These are phyloP conservation scores for Camillea tinctor DNA, from an alignment of 2,329 filamentous ascomycete species.

Conservation along the genomic window DNA sequence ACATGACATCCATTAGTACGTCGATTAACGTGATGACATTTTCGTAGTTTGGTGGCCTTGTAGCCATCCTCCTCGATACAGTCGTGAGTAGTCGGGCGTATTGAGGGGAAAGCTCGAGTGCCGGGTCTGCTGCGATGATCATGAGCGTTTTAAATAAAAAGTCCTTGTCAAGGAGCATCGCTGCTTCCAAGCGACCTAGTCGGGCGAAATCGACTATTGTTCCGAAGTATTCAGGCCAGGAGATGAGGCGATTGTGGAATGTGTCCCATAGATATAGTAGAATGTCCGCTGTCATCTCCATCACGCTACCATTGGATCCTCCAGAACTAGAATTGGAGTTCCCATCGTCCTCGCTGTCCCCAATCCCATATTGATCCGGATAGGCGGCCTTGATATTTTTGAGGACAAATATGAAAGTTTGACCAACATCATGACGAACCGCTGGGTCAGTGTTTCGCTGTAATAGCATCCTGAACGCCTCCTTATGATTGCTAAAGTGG, in stretches of 20 bases:
- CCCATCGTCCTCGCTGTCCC: constrained; percentile 27
- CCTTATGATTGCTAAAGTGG: constrained; percentile 57
- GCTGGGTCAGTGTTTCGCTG: constrained; percentile 56
- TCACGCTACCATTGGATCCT: constrained; percentile 28
- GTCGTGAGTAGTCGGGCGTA: constrained; percentile 55
- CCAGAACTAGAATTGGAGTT: constrained; percentile 32
- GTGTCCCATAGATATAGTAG: constrained; percentile 59
- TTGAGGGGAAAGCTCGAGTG: constrained; percentile 50
- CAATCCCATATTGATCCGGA: constrained; percentile 47
- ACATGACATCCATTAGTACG: constrained; percentile 43
- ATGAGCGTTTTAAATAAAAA: constrained; percentile 60
- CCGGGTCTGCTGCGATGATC: constrained; percentile 59
- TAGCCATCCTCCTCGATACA: constrained; percentile 49
- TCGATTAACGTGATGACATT: constrained; percentile 51
- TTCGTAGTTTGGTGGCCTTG: constrained; percentile 54
- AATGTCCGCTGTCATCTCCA: constrained; percentile 42
- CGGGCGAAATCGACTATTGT: constrained; percentile 66
- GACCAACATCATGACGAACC: constrained; percentile 53
- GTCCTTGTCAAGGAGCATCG: constrained; percentile 57
- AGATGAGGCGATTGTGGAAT: constrained; percentile 61
- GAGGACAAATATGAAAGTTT: constrained; percentile 53
- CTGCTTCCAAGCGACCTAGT: constrained; percentile 58
- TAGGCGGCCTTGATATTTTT: constrained; percentile 47
- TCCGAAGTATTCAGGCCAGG: constrained; percentile 77
- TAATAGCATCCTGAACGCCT: constrained; percentile 63